Evolutionary conservation across 805 yeast genomes (phyloP).

Genomic region (Torulaspora delbrueckii): DNA sequence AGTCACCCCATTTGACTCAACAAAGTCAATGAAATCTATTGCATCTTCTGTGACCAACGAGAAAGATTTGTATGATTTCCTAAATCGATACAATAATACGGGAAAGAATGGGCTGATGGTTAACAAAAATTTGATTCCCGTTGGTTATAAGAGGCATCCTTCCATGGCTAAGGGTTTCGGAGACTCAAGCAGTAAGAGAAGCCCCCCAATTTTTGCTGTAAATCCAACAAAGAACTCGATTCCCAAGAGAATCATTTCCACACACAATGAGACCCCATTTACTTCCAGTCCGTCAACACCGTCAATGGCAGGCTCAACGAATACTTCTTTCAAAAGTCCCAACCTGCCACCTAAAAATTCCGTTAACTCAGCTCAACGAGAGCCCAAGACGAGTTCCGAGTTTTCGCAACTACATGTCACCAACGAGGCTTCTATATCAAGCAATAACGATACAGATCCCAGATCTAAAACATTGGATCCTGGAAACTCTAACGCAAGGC

Average conservation of each 20-base stretch:
- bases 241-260: constrained; percentile 33
- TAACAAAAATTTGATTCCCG: constrained; percentile 51
- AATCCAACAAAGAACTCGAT: constrained; percentile 31
- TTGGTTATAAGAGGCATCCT: constrained; percentile 68
- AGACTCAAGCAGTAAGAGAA: constrained; percentile 15
- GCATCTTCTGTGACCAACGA: constrained; percentile 81
- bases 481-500: constrained; percentile 21
- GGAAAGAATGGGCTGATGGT: constrained; percentile 34
- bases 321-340: constrained; percentile 11
- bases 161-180: constrained; percentile 42
- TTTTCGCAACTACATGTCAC: constrained; percentile 1
- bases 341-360: constrained; percentile 2
- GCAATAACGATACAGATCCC: neutral
- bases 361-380: constrained; percentile 9
- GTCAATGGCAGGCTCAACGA: constrained; percentile 8
- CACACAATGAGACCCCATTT: constrained; percentile 35
- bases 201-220: constrained; percentile 29
- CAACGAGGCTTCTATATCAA: constrained; percentile 1
- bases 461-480: constrained; percentile 29
- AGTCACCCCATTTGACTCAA: constrained; percentile 62
- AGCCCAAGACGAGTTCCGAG: neutral
- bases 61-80: constrained; percentile 67
- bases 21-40: constrained; percentile 63
- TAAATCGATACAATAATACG: constrained; percentile 43
- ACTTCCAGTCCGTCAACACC: constrained; percentile 13